These are phyloP conservation scores for Aphanomyces cochlioides DNA, from an alignment of 352 stramenopile species.

Conservation along the genomic window DNA sequence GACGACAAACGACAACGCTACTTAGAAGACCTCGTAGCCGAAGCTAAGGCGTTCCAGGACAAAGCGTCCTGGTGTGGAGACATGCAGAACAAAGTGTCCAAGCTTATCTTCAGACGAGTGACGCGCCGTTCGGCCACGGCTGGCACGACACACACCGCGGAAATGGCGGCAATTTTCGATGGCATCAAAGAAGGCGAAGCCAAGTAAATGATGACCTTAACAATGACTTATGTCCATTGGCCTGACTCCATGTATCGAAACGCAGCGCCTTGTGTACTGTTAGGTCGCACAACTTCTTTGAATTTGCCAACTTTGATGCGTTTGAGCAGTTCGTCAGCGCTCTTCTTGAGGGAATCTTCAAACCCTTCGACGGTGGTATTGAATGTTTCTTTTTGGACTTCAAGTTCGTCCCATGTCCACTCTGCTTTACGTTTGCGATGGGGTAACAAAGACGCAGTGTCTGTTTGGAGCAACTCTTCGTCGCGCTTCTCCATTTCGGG, in stretches of 20 bases:
- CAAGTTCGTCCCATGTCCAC: slow-evolving; percentile 60
- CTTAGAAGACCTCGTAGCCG: slow-evolving; percentile 43
- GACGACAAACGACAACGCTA: slow-evolving; percentile 52
- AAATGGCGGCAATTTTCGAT: slow-evolving; percentile 58
- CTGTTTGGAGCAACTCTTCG: slow-evolving; percentile 54
- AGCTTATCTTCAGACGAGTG: slow-evolving; percentile 36
- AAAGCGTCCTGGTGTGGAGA: slow-evolving; percentile 53
- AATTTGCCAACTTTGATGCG: slow-evolving; percentile 80
- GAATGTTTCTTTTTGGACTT: slow-evolving; percentile 58
- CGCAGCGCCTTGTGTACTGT: slow-evolving; percentile 68
- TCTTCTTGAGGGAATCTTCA: slow-evolving; percentile 80
- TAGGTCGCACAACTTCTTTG: slow-evolving; percentile 70
- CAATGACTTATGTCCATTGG: slow-evolving; percentile 14
- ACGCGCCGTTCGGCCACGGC: slow-evolving; percentile 42
- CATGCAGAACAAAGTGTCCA: slow-evolving; percentile 52
- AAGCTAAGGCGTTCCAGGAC: slow-evolving; percentile 45
- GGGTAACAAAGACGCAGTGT: slow-evolving; percentile 43
- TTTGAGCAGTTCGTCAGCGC: slow-evolving; percentile 80
- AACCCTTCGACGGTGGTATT: slow-evolving; percentile 74
- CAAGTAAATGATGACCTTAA: not conserved
- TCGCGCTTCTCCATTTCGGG: slow-evolving; percentile 83
- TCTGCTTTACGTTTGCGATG: slow-evolving; percentile 34
- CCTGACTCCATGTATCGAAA: slow-evolving; percentile 87
- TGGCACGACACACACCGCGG: slow-evolving; percentile 50
- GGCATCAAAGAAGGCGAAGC: slow-evolving; percentile 26